Conservation (phyloP, 1,284 basidiomycete genomes). For the Cryptococcus sp. region DNA sequence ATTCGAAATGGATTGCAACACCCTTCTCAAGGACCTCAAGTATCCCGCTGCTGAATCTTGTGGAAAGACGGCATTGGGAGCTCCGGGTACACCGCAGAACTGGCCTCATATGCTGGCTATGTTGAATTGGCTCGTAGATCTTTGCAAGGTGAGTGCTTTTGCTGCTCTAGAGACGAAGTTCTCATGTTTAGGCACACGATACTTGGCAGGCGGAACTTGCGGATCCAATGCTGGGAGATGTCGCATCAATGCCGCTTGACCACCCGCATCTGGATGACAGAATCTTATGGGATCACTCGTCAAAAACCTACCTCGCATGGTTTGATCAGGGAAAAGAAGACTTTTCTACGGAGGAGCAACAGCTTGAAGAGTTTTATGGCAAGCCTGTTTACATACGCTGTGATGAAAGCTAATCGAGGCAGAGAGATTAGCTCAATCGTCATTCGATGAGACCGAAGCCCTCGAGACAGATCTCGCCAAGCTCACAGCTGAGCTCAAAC, state of each 20-base stretch:
- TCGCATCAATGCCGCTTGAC: slow-evolving; percentile 35
- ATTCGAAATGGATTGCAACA: slow-evolving; percentile 72
- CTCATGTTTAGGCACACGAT: slow-evolving; percentile 44
- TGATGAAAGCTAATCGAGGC: neutral
- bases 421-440: slow-evolving; percentile 33
- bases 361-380: slow-evolving; percentile 70
- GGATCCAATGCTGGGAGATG: slow-evolving; percentile 57
- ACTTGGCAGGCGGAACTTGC: slow-evolving; percentile 60
- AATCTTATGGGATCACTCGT: slow-evolving; percentile 68
- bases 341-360: slow-evolving; percentile 64
- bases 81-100: slow-evolving; percentile 74
- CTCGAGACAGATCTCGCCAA: slow-evolving; percentile 30
- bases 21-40: slow-evolving; percentile 63
- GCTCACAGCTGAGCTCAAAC: slow-evolving; percentile 29
- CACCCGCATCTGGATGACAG: slow-evolving; percentile 56
- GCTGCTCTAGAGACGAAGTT: neutral
- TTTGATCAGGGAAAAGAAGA: slow-evolving; percentile 63
- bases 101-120: slow-evolving; percentile 79
- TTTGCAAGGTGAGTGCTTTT: slow-evolving; percentile 57
- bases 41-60: slow-evolving; percentile 72
- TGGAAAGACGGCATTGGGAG: slow-evolving; percentile 74
- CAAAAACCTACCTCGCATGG: slow-evolving; percentile 67
- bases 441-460: slow-evolving; percentile 33
- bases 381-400: slow-evolving; percentile 6
- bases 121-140: slow-evolving; percentile 78